Percentiles rank a stretch among this genome's conserved stretches.
Evolutionary conservation across 2,329 filamentous ascomycete species (phyloP).

Genomic region (Leptographium wingfieldii): DNA sequence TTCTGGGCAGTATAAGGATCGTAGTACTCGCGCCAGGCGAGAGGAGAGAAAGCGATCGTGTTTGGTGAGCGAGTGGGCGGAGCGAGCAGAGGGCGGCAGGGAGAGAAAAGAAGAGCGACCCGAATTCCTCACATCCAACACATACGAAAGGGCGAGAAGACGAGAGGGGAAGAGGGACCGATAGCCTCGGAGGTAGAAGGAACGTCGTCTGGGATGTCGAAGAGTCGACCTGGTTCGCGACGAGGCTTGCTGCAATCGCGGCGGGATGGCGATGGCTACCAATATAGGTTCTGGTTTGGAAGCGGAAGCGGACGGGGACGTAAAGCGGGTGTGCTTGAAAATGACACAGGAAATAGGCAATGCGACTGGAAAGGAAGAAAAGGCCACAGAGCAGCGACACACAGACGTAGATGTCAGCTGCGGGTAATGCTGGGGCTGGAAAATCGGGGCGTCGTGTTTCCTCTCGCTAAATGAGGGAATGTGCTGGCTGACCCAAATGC

Average conservation of each 20-base stretch:
- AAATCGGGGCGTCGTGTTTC: background rate
- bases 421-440: background rate
- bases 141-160: background rate
- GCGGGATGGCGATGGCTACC: background rate
- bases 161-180: background rate
- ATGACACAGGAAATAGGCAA: background rate
- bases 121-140: background rate
- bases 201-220: background rate
- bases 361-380: slow-evolving; percentile 1
- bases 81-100: background rate
- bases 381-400: background rate
- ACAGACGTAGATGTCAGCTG: background rate
- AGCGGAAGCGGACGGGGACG: background rate
- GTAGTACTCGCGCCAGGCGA: slow-evolving; percentile 9
- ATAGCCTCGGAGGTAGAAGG: background rate
- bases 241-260: background rate
- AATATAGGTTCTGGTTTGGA: background rate
- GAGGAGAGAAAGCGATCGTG: background rate
- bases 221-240: background rate
- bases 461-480: background rate
- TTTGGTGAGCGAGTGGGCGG: background rate
- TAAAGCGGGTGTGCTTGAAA: background rate
- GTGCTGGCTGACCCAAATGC: background rate
- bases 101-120: background rate
- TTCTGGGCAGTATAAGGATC: background rate